Conservation (phyloP, 2,329 filamentous ascomycete genomes). For the Sarocladium strictum region DNA sequence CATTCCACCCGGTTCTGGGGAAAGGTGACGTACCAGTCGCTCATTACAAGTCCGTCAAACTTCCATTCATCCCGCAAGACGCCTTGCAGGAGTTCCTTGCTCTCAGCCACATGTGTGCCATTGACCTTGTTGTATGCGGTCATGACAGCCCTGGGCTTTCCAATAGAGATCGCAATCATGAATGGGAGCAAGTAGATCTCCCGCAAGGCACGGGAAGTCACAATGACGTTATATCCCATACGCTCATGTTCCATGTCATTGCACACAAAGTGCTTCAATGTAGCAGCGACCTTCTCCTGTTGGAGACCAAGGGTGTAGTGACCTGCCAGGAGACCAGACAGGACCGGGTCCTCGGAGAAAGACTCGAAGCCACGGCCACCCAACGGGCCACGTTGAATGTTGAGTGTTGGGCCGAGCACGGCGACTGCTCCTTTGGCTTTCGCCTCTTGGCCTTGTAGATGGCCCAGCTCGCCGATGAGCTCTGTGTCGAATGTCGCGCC, state of each 20-base stretch:
- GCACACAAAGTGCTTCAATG: conserved; percentile 13
- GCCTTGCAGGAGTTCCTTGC: conserved; percentile 5
- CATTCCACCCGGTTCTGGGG: no score
- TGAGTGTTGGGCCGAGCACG: conserved; percentile 55
- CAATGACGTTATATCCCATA: conserved; percentile 25
- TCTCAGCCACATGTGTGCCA: conserved; percentile 25
- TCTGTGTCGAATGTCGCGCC: conserved; percentile 31
- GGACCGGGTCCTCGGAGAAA: conserved; percentile 46
- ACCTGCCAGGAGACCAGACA: conserved; percentile 24
- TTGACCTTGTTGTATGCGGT: conserved; percentile 34
- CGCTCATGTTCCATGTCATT: conserved; percentile 26
- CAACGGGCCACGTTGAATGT: conserved; percentile 55
- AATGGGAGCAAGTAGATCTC: conserved; percentile 32
- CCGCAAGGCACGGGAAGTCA: conserved; percentile 30
- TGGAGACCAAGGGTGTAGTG: conserved; percentile 24
- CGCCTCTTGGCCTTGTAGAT: conserved; percentile 13
- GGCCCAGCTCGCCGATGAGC: conserved; percentile 12
- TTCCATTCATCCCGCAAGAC: conserved; percentile 12
- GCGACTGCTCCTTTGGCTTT: conserved; percentile 48
- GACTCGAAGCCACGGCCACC: conserved; percentile 61
- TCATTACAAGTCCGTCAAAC: conserved; percentile 13
- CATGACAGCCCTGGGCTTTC: conserved; percentile 30
- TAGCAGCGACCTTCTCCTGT: conserved; percentile 11
- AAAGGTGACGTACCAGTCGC: conserved; percentile 12
- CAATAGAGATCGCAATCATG: conserved; percentile 28